Evolutionary conservation across 257 asterid genomes (phyloP), one percentile per base, ranked within the genome.

Genomic region (Gardenia jasminoides): DNA sequence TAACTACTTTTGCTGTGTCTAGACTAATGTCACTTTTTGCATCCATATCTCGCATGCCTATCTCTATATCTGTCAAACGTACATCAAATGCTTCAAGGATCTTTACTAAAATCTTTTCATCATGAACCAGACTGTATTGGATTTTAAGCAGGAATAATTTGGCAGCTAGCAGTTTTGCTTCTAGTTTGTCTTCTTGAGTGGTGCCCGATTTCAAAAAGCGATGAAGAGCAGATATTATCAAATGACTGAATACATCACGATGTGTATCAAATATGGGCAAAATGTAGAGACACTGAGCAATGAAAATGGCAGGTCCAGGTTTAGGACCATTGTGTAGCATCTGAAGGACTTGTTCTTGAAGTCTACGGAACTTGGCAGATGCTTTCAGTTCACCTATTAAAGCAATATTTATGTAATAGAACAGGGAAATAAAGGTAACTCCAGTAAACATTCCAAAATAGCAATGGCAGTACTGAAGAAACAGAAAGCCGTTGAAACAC

Each of bases 351-450:
- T 84, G 92, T 36, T 90, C 92, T 83, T 92, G 97, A 78, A 95
- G 89, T 82, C 88, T 88, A 54, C 88, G 90, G 81, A 95, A 93
- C 87, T 92, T 95, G 33, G 58, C 78, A 22, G 90, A 11, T 58
- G 99, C 97, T 86, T 88, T 93, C 79, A 89, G 76, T 72, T 93
- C 90, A 72, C 99, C 99, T 95, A 86, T 62, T 64, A 83, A 84
- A 36, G 43, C 61, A 80, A 62, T 65, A 62, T 15, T 30, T 31
- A 11, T 9, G 22, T 7, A 58, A 76, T 16, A 76, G 36, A 59
- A 24, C 30, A 47, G 48, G 82, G 36, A 71, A 58, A 46, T 22
- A 80, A 31, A 70, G 64, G 15, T 22, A 65, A 68, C 36, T 74
- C 26, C 10, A 74, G 54, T 54, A 59, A 74, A 74, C 30, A 54